Evolutionary conservation across 306 rosid genomes (phyloP), one percentile per base, ranked within the genome.

Genomic region (Senna tora): DNA sequence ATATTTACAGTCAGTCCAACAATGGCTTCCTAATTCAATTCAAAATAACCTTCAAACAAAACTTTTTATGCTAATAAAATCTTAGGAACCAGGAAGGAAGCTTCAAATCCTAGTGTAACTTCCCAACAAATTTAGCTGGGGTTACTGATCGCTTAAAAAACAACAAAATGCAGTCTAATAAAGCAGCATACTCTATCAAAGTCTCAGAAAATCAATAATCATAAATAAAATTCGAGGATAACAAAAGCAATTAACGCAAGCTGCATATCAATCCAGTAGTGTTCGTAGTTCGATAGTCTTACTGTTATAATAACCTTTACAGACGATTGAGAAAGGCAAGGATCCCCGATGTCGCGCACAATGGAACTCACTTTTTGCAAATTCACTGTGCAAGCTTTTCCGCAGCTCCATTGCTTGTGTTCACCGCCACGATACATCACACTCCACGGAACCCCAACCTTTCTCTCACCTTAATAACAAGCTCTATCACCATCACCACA

Each of bases 281-380:
- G 58, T 43, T 25, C 38, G 19, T 46, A 9, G 20, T 59, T 28
- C 42, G 20, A 75, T 67, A 77, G 59, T 76, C 87, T 86, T 81
- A 88, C 91, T 77, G 84, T 72, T 17, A 84, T 41, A 82, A 83
- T 86, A 87, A 86, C 96, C 93, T 85, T 87, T 80, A 82, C 81
- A 71, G 87, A 88, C 51, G 86, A 81, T 38, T 84, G 92, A 55
- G 92, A 86, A 62, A 89, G 87, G 85, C 93, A 92, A 0, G 97
- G 96, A 72, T 92, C 90, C 67, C 90, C 84, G 77, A 88, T 87
- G 67, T 86, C 89, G 17, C 96, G 92, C 30, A 87, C 84, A 21
- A 89, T 82, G 51, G 90, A 89, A 80, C 91, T 81, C 74, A 91
- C 78, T 79, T 76, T 87, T 47, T 80, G 84, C 42, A 87, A 77